Conservation (phyloP, 2,329 filamentous ascomycete genomes). For the Ophiosphaerella korrae region DNA sequence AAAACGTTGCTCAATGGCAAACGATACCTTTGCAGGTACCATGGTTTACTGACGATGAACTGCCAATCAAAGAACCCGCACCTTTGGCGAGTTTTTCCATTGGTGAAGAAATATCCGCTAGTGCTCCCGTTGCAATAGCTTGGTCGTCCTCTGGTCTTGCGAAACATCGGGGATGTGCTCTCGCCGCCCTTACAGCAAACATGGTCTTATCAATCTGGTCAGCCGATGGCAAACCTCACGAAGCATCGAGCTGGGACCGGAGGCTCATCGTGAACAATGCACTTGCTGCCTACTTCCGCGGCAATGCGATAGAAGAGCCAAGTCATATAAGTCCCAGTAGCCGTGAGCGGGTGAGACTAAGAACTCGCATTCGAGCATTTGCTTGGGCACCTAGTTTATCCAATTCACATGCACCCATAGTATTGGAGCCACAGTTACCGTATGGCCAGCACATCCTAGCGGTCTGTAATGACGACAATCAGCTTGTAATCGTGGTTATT, state of each 20-base stretch:
- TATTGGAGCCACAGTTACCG: conserved; percentile 31
- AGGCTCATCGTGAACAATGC: conserved; percentile 59
- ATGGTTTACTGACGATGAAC: conserved; percentile 58
- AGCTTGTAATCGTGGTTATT: conserved; percentile 46
- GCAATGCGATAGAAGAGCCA: conserved; percentile 12
- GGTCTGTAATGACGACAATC: conserved; percentile 50
- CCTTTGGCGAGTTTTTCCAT: conserved; percentile 58
- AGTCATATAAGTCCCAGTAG: conserved; percentile 13
- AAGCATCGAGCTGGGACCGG: conserved; percentile 57
- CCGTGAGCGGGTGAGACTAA: conserved; percentile 45
- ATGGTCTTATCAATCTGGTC: conserved; percentile 63
- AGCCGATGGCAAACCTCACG: conserved; percentile 49
- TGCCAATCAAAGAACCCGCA: conserved; percentile 53
- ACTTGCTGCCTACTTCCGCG: conserved; percentile 48
- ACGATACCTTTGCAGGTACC: conserved; percentile 54
- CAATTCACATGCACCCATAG: conserved; percentile 6
- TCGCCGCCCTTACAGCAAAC: conserved; percentile 63
- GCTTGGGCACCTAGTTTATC: conserved; percentile 46
- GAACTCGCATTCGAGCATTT: conserved; percentile 49
- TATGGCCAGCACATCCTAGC: conserved; percentile 43
- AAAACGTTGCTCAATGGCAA: conserved; percentile 42
- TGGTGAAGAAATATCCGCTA: conserved; percentile 63
- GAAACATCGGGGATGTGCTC: conserved; percentile 58
- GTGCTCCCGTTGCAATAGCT: conserved; percentile 54
- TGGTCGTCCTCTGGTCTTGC: conserved; percentile 65